Evolutionary conservation across 2,329 filamentous ascomycete genomes (phyloP).

Genomic region (Aspergillus ochraceoroseus): DNA sequence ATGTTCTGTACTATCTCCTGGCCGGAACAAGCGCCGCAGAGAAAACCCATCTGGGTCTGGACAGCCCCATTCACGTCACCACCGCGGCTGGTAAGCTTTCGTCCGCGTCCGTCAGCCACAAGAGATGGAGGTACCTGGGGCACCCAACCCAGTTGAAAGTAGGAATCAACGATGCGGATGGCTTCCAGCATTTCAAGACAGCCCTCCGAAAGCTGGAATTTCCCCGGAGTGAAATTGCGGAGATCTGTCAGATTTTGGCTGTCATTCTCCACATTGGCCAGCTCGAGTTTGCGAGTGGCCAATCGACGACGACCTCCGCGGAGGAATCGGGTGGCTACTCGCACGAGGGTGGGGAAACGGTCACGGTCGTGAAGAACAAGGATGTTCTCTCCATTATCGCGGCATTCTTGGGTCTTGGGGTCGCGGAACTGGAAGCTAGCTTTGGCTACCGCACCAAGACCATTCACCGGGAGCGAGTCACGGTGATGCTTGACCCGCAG

Average conservation of each 20-base stretch:
- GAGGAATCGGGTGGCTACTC: constrained; percentile 96
- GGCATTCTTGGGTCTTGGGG: constrained; percentile 85
- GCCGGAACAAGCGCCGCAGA: constrained; percentile 87
- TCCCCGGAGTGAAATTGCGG: constrained; percentile 84
- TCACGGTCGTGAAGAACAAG: constrained; percentile 89
- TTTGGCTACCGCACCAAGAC: constrained; percentile 96
- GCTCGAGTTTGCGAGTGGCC: constrained; percentile 81
- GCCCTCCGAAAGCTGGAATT: constrained; percentile 92
- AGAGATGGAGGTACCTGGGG: constrained; percentile 92
- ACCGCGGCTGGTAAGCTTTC: constrained; percentile 48
- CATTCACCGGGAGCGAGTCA: constrained; percentile 93
- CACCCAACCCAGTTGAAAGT: constrained; percentile 96
- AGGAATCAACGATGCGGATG: constrained; percentile 90
- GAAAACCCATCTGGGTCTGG: constrained; percentile 74
- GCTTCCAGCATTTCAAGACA: constrained; percentile 96
- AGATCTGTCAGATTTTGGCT: constrained; percentile 92
- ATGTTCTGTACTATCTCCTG: constrained; percentile 90
- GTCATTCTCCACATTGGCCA: constrained; percentile 96
- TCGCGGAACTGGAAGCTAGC: constrained; percentile 76
- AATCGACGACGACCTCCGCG: constrained; percentile 69
- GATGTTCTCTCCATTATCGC: constrained; percentile 80
- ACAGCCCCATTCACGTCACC: constrained; percentile 42
- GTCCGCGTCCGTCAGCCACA: constrained; percentile 60
- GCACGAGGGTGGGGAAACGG: constrained; percentile 80
- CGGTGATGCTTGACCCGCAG: constrained; percentile 90